phyloP scores from a whole-genome alignment of 805 yeast species.

The Starmerella bombicola region DNA sequence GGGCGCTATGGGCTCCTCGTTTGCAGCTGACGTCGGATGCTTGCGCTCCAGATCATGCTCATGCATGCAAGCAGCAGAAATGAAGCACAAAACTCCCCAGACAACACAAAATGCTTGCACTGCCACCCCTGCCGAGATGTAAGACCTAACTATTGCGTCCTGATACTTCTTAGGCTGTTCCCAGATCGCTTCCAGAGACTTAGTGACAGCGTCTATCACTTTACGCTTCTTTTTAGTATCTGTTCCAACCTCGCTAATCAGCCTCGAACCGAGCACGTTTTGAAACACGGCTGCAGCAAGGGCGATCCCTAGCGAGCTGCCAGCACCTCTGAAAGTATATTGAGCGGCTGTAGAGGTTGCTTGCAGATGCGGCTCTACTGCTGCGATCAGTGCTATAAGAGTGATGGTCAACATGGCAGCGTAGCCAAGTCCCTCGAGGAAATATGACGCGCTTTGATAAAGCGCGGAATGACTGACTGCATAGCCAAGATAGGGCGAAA shows the following conservation, averaged over 20 bases:
- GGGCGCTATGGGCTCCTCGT: slow-evolving; percentile 1
- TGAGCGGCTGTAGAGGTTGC: slow-evolving; percentile 84
- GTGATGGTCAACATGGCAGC: slow-evolving; percentile 60
- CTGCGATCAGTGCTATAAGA: slow-evolving; percentile 59
- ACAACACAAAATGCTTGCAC: slow-evolving; percentile 38
- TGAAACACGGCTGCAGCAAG: slow-evolving; percentile 57
- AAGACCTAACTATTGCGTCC: slow-evolving; percentile 34
- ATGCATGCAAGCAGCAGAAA: slow-evolving; percentile 36
- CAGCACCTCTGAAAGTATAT: slow-evolving; percentile 76
- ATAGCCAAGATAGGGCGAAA: slow-evolving; percentile 38
- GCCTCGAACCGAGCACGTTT: slow-evolving; percentile 30
- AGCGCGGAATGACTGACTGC: slow-evolving; percentile 42
- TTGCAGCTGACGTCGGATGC: background rate
- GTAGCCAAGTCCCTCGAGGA: slow-evolving; percentile 52
- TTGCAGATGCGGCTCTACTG: slow-evolving; percentile 56
- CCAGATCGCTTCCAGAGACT: slow-evolving; percentile 40
- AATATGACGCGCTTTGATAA: slow-evolving; percentile 30
- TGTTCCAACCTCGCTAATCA: slow-evolving; percentile 27
- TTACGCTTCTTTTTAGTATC: slow-evolving; percentile 29
- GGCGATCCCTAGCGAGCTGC: slow-evolving; percentile 74
- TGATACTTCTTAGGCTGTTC: slow-evolving; percentile 37
- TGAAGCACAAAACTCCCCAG: slow-evolving; percentile 34
- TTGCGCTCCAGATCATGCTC: slow-evolving; percentile 34
- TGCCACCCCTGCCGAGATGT: slow-evolving; percentile 38
- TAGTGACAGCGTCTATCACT: slow-evolving; percentile 34